Evolutionary conservation across 495 filamentous ascomycete species (phyloP), one percentile per base, ranked within the genome.

Genomic region (Monascus purpureus): DNA sequence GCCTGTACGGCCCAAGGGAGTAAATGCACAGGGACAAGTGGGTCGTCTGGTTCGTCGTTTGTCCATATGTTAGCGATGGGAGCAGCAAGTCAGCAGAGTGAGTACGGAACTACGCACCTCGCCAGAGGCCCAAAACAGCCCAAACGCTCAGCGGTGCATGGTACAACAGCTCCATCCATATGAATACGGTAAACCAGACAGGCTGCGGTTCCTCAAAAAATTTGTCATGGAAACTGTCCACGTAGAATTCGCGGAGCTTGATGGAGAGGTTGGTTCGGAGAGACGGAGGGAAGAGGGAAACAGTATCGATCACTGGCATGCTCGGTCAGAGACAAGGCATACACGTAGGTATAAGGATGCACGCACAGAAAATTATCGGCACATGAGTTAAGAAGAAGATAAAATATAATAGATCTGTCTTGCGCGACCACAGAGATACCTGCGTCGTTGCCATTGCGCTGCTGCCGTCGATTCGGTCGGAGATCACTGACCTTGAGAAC

Each of bases 81-180:
- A 29, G 13, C 14, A 23, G 23, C 18, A 34, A 28, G 22, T 13
- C 14, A 26, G 28, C 2, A 13, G 13, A 9, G n/a, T 13, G 25
- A 28, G 9, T 20, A 31, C 13, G 3, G n/a, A 17, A n/a, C 27
- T 6, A 34, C 62, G 50, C 61, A 74, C 73, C 63, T 43, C 50
- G 41, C 19, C 57, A 38, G 6, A 80, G 47, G 2, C 52, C 73
- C 29, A 61, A 42, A 24, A 77, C 50, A 0, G 67, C 72, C 70
- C 77, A 87, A 1, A 82, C 25, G 29, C 73, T 77, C 11, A 78
- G 42, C 1, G 84, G 84, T 2, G 77, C 47, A 39, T 84, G 72
- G 43, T 79, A 77, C 22, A 75, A 33, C 17, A 74, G 40, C 56
- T 93, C 84, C 50, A 83, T 62, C 50, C 66, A 74, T 17, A 75